A percentile compares a stretch with the other conserved stretches of the same genome.
These are phyloP conservation scores for Sporothrix humicola DNA, from an alignment of 2,329 filamentous ascomycete genomes.

Conservation along the genomic window DNA sequence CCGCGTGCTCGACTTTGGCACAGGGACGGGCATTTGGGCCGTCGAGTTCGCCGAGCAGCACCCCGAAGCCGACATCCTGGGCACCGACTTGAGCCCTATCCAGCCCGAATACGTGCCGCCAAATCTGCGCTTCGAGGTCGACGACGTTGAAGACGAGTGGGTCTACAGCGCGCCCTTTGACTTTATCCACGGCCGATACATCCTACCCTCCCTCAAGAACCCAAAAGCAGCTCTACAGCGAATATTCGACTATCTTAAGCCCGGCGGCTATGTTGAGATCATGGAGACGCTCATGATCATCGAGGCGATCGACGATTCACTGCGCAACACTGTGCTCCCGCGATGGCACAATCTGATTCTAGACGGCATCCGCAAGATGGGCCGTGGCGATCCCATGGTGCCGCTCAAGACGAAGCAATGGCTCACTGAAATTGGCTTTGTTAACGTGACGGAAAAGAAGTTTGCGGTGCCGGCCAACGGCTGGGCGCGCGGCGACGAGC, in stretches of 20 bases:
- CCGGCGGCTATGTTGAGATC: conserved; percentile 52
- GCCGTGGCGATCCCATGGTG: conserved; percentile 40
- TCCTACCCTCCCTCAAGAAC: conserved; percentile 34
- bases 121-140: conserved; percentile 77
- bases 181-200: conserved; percentile 54
- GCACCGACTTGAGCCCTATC: conserved; percentile 56
- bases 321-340: conserved; percentile 43
- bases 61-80: conserved; percentile 49
- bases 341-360: conserved; percentile 42
- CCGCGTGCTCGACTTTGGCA: conserved; percentile 35
- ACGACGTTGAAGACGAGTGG: conserved; percentile 65
- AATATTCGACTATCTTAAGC: conserved; percentile 50
- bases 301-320: conserved; percentile 42
- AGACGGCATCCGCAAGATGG: conserved; percentile 39
- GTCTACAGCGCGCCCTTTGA: conserved; percentile 56
- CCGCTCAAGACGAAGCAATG: conserved; percentile 40
- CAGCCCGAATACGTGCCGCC: conserved; percentile 56
- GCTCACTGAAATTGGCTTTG: conserved; percentile 46
- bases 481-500: conserved; percentile 43
- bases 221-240: conserved; percentile 44
- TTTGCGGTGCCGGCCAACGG: conserved; percentile 44
- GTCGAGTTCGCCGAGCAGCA: conserved; percentile 34
- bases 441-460: conserved; percentile 44
- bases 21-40: conserved; percentile 40
- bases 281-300: conserved; percentile 43